Conservation (phyloP, 331 rosid genomes). For the Saraca asoca region DNA sequence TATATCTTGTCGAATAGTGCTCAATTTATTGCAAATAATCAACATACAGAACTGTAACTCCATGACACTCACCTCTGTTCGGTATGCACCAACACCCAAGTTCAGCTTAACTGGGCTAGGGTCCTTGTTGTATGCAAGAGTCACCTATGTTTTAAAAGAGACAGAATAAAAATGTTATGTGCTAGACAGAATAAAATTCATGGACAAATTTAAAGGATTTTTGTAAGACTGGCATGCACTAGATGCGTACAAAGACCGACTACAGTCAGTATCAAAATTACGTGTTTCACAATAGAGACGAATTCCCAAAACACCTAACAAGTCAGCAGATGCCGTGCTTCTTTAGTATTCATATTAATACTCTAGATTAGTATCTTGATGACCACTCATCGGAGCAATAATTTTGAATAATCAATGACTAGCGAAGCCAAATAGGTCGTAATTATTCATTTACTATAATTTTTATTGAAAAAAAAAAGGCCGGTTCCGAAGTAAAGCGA, state of each 20-base stretch:
- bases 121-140: conserved; percentile 91
- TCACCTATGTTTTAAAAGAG: conserved; percentile 55
- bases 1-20: neutral
- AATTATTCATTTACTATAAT: neutral
- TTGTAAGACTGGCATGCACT: neutral
- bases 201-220: neutral
- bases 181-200: conserved; percentile 8
- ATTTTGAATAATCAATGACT: neutral
- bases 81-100: conserved; percentile 96
- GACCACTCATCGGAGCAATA: neutral
- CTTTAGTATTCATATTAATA: conserved; percentile 4
- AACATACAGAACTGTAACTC: conserved; percentile 3
- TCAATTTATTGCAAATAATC: neutral
- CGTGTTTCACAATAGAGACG: conserved; percentile 11
- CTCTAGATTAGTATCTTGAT: neutral
- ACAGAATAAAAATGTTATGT: neutral
- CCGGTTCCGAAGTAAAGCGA: too few relatives aligned
- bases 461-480: too few relatives aligned
- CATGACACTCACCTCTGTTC: conserved; percentile 76
- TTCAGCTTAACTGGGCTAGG: conserved; percentile 87
- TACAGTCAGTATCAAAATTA: conserved; percentile 7
- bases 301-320: conserved; percentile 27
- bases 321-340: conserved; percentile 18
- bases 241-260: neutral
- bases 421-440: neutral